Conservation (phyloP, 768 basidiomycete genomes). For the Boletus bicolor region DNA sequence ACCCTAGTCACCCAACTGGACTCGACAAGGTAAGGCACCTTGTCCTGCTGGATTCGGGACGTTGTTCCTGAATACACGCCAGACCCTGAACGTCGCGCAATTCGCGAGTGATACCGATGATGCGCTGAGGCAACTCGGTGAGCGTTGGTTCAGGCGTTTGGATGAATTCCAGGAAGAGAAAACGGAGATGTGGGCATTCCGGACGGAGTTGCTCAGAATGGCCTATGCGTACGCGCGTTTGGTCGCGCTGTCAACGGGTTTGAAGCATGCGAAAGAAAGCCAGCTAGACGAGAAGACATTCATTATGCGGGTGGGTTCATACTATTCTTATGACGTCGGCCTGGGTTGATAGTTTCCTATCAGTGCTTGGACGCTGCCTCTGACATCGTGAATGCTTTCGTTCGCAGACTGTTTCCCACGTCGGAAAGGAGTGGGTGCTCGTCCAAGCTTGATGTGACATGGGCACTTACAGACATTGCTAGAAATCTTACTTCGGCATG, state of each 20-base stretch:
- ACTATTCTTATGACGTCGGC: background rate
- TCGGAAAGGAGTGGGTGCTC: slow-evolving; percentile 47
- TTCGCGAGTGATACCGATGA: slow-evolving; percentile 70
- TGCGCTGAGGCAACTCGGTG: slow-evolving; percentile 51
- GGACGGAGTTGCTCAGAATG: slow-evolving; percentile 57
- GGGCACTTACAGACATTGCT: slow-evolving; percentile 7
- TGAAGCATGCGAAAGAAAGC: slow-evolving; percentile 68
- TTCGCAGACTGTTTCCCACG: slow-evolving; percentile 52
- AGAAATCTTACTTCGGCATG: slow-evolving; percentile 63
- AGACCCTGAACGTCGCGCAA: slow-evolving; percentile 63
- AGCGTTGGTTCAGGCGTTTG: slow-evolving; percentile 53
- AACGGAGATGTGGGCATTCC: slow-evolving; percentile 51
- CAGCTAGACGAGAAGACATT: slow-evolving; percentile 61
- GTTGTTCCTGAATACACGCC: slow-evolving; percentile 1
- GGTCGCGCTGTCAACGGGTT: slow-evolving; percentile 67
- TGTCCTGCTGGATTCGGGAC: background rate
- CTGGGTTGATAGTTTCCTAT: background rate
- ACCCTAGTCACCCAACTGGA: slow-evolving; percentile 71
- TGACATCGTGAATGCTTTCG: slow-evolving; percentile 60
- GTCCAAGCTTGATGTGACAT: background rate
- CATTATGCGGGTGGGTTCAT: slow-evolving; percentile 54
- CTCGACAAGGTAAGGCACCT: slow-evolving; percentile 57
- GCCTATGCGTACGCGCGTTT: slow-evolving; percentile 70
- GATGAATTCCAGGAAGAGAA: slow-evolving; percentile 53
- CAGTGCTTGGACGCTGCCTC: slow-evolving; percentile 68